Percentiles rank a stretch among this genome's conserved stretches.
Conservation (phyloP, 768 basidiomycete species). For the Hemileccinum rubropunctum region DNA sequence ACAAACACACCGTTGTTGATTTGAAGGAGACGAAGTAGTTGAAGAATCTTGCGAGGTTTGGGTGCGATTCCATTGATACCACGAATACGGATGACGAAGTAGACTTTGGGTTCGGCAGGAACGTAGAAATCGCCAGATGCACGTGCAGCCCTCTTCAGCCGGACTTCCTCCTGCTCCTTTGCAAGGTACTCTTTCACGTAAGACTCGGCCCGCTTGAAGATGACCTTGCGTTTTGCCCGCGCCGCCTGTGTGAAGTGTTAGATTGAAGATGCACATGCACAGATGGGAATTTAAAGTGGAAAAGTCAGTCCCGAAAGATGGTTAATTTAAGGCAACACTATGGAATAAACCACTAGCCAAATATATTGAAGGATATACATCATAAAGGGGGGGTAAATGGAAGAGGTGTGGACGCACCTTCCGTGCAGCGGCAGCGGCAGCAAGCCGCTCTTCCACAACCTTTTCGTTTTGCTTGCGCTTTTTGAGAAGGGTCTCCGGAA, state of each 20-base stretch:
- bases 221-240: conserved; percentile 90
- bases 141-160: conserved; percentile 90
- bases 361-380: conserved; percentile 77
- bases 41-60: conserved; percentile 98
- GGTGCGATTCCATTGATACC: conserved; percentile 99
- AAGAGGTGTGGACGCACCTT: conserved; percentile 59
- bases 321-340: conserved; percentile 83
- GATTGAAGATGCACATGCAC: conserved; percentile 6
- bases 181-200: conserved; percentile 96
- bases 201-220: conserved; percentile 98
- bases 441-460: conserved; percentile 89
- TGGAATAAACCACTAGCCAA: conserved; percentile 68
- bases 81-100: conserved; percentile 96
- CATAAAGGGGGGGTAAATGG: conserved; percentile 41
- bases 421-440: conserved; percentile 77
- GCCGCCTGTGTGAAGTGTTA: conserved; percentile 54
- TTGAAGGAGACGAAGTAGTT: conserved; percentile 96
- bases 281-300: not conserved
- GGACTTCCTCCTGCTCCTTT: conserved; percentile 95
- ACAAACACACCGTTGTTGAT: conserved; percentile 99
- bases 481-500: conserved; percentile 99
- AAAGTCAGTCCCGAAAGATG: conserved; percentile 75
- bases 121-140: conserved; percentile 96
- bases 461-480: conserved; percentile 98
- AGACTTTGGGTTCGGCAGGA: conserved; percentile 93